Evolutionary conservation across 2,329 filamentous ascomycete species (phyloP).

Genomic region (Paracoccidioides brasiliensis): DNA sequence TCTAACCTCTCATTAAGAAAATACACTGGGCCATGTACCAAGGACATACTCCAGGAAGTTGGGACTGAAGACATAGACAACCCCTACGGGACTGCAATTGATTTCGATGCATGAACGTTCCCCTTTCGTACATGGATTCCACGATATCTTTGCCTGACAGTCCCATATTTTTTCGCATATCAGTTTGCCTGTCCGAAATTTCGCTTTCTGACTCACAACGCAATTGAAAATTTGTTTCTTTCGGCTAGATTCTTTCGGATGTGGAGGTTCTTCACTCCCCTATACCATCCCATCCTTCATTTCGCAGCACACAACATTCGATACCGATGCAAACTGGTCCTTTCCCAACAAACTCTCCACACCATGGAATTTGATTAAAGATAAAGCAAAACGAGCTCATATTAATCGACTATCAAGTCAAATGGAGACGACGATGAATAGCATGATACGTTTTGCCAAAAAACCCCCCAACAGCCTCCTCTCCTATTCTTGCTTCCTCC

Average conservation of each 20-base stretch:
- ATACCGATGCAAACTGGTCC: too few species aligned
- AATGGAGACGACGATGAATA: not conserved
- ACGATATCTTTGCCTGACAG: not conserved
- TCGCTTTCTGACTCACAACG: not conserved
- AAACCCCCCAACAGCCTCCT: not conserved
- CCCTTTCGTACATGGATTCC: not conserved
- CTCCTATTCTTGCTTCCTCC: not conserved
- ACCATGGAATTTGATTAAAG: too few species aligned
- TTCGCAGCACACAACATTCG: too few species aligned
- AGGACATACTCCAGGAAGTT: slow-evolving; percentile 33
- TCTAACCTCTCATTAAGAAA: slow-evolving; percentile 27
- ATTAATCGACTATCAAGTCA: not conserved
- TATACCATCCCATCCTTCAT: too few species aligned
- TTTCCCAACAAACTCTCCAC: too few species aligned
- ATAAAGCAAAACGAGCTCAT: too few species aligned
- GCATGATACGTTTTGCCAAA: not conserved
- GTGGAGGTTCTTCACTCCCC: not conserved
- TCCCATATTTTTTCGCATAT: not conserved
- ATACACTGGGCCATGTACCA: slow-evolving; percentile 47
- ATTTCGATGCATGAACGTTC: slow-evolving; percentile 5
- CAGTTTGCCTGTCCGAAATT: not conserved
- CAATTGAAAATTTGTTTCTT: not conserved
- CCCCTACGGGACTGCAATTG: slow-evolving; percentile 1
- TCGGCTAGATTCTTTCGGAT: not conserved
- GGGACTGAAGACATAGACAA: slow-evolving; percentile 20